These are phyloP conservation scores for Noccaea caerulescens DNA, from an alignment of 345 rosid genomes.

Conservation along the genomic window DNA sequence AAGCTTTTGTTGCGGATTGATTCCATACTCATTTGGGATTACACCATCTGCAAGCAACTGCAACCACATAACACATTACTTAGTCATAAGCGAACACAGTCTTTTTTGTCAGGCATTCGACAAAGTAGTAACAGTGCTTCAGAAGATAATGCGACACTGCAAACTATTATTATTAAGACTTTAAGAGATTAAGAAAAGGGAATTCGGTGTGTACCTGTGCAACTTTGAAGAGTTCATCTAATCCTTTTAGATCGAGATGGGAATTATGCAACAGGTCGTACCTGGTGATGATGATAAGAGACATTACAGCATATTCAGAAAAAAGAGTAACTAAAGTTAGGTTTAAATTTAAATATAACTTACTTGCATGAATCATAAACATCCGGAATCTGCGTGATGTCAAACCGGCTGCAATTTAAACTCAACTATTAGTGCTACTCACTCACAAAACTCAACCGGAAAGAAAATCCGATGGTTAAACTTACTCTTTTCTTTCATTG, in stretches of 20 bases:
- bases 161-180: conserved; percentile 27
- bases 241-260: conserved; percentile 89
- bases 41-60: conserved; percentile 99
- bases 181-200: conserved; percentile 46
- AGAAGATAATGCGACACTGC: conserved; percentile 6
- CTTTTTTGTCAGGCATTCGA: background rate
- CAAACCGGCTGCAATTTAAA: conserved; percentile 82
- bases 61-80: conserved; percentile 43
- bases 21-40: conserved; percentile 96
- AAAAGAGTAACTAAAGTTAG: conserved; percentile 23
- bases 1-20: conserved; percentile 94
- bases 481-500: conserved; percentile 95
- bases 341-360: conserved; percentile 46
- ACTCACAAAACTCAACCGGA: conserved; percentile 6
- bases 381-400: conserved; percentile 98
- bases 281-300: conserved; percentile 49
- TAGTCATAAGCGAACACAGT: conserved; percentile 13
- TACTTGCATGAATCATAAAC: conserved; percentile 99
- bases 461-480: conserved; percentile 23
- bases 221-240: conserved; percentile 91
- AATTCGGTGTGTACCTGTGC: conserved; percentile 74
- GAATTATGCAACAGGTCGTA: conserved; percentile 97
- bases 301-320: conserved; percentile 15
- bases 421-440: conserved; percentile 28
- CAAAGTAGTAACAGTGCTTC: conserved; percentile 15